Base-by-base conservation (phyloP, 1,284 basidiomycete genomes). In the Vanrija humicola region DNA sequence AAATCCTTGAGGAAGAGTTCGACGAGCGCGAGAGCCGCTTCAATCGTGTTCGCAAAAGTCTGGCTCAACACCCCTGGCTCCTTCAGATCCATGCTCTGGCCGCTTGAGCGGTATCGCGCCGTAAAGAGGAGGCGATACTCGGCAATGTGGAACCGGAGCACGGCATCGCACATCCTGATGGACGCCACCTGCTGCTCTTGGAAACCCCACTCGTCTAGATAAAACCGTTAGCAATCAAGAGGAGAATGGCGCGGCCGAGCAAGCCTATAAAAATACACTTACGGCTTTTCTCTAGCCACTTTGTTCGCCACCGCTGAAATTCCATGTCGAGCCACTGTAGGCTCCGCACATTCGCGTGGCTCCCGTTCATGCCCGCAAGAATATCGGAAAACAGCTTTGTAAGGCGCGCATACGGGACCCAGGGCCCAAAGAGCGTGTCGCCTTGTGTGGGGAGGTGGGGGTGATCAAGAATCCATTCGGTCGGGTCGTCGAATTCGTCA, bases 361-460 rank as follows among this genome's bases (percentile, higher is more conserved):
- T 64, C 10, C 64, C 63, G 39, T 62, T 63, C 63, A 68, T 66
- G 25, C 64, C 51, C 15, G 55, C 60, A 4, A 67, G 61, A 48
- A 58, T 65, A 46, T 66, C 54, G 12, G 65, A 53, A 51, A 61
- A 62, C 42, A 65, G 53, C 40, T 63, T 53, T 54, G 61, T 63
- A 53, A 68, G 54, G 34, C 66, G 62, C 15, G 61, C 58, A 48
- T 64, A 65, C 3, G 55, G 54, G 28, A 68, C 63, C 47, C 63
- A 64, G 9, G 69, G 66, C 1, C 67, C 64, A 5, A 73, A 58
- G 46, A 67, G 61, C 4, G 65, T 56, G 48, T 73, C 70, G 3
- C 66, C 64, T 12, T 63, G 64, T 19, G 63, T 65, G 6, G 61
- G 58, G 3, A 66, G 52, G 40, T 67, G 62, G 1, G 68, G 64